These are phyloP conservation scores for Acanthamoeba healyi DNA, from an alignment of 208 protist genomes.

Conservation along the genomic window DNA sequence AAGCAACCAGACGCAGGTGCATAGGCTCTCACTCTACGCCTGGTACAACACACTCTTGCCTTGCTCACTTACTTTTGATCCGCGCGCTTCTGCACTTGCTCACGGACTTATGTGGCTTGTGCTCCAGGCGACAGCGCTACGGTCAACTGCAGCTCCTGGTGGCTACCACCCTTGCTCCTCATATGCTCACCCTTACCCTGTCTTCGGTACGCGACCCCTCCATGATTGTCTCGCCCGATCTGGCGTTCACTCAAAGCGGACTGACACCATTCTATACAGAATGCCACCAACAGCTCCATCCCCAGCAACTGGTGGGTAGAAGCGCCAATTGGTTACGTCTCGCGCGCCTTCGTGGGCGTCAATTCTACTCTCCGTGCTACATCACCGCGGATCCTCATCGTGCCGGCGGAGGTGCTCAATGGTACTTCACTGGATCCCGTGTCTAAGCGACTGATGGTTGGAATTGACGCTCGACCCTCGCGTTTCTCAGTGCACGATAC, in stretches of 20 bases:
- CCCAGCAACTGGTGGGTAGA: conserved; percentile 13
- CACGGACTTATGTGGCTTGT: no score
- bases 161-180: background rate
- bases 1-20: background rate
- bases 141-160: conserved; percentile 13
- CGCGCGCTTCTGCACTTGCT: background rate
- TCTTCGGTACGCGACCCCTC: background rate
- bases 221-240: background rate
- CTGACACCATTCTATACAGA: background rate
- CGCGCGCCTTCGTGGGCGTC: background rate
- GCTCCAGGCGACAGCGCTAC: background rate
- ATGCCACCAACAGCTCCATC: background rate
- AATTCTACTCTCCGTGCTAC: background rate
- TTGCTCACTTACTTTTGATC: background rate
- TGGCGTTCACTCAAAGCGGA: background rate
- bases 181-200: background rate
- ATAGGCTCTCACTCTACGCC: background rate
- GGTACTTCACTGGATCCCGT: background rate
- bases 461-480: no score
- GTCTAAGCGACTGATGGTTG: background rate
- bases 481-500: background rate
- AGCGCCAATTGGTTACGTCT: background rate
- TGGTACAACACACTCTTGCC: background rate
- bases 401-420: background rate
- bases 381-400: background rate